These are phyloP conservation scores for Corymbia calophylla DNA, from an alignment of 441 rosid genomes.

Conservation along the genomic window DNA sequence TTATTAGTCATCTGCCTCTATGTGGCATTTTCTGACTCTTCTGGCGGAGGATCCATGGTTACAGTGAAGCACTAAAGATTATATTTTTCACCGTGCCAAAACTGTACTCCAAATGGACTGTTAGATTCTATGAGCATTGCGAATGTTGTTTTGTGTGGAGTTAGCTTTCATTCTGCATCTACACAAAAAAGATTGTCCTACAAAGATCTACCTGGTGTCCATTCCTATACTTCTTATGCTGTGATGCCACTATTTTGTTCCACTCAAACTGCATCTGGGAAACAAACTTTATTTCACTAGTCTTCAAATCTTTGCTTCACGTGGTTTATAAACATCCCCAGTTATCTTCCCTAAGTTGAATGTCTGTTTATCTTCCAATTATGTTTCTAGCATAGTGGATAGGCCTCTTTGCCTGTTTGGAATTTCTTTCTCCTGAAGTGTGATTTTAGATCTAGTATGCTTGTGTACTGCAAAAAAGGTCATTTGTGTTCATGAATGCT, in stretches of 20 bases:
- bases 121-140: not conserved
- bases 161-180: not conserved
- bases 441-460: not conserved
- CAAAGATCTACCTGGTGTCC: not conserved
- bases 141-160: not conserved
- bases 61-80: not conserved
- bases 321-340: not conserved
- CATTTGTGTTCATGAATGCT: not conserved
- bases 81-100: not conserved
- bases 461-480: not conserved
- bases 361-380: not conserved
- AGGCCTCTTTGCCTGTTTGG: not conserved
- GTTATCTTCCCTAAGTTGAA: not conserved
- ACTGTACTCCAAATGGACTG: not conserved
- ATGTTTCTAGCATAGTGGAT: not conserved
- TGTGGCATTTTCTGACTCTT: not conserved
- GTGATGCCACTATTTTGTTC: not conserved
- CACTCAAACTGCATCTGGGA: not conserved
- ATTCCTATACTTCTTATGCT: not conserved
- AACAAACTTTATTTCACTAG: not conserved
- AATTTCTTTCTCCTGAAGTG: not conserved
- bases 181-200: not conserved
- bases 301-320: not conserved
- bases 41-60: not conserved
- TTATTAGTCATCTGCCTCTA: not conserved